Evolutionary conservation across 805 yeast genomes (phyloP).

Genomic region (Metschnikowia cerradonensis): DNA sequence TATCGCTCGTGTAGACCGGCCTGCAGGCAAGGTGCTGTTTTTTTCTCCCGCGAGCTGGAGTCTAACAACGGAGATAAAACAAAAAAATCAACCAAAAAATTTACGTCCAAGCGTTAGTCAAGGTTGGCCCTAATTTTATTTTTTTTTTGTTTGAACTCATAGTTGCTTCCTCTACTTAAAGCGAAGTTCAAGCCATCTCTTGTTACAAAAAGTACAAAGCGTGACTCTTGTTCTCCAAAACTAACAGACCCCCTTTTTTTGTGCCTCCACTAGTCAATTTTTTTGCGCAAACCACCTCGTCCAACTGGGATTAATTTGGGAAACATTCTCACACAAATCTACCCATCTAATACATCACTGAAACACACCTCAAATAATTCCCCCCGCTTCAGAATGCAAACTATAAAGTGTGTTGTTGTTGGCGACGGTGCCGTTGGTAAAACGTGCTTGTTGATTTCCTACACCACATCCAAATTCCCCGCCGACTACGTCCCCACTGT

Average conservation of each 20-base stretch:
- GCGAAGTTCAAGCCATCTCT: neutral
- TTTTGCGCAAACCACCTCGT: constrained; percentile 6
- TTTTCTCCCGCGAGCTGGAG: constrained; percentile 3
- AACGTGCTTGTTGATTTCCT: constrained; percentile 90
- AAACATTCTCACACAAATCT: constrained; percentile 4
- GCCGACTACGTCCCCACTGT: constrained; percentile 99
- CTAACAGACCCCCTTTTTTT: neutral
- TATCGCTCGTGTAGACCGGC: constrained; percentile 2
- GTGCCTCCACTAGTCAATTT: neutral
- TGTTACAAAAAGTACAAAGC: neutral
- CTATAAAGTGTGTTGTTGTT: constrained; percentile 93
- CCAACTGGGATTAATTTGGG: constrained; percentile 2
- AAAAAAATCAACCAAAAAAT: constrained; percentile 1
- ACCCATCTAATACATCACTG: neutral
- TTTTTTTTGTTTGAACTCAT: neutral
- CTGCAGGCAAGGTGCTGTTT: neutral
- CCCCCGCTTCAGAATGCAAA: constrained; percentile 36
- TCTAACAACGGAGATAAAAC: constrained; percentile 2
- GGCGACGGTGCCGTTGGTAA: constrained; percentile 99
- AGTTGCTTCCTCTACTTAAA: neutral
- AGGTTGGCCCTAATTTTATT: neutral
- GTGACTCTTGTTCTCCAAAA: neutral
- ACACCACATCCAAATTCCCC: constrained; percentile 95
- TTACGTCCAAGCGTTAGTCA: neutral
- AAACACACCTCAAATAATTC: constrained; percentile 1